phyloP scores from a whole-genome alignment of 73 alveolate species.

The Uronychia setigera region DNA sequence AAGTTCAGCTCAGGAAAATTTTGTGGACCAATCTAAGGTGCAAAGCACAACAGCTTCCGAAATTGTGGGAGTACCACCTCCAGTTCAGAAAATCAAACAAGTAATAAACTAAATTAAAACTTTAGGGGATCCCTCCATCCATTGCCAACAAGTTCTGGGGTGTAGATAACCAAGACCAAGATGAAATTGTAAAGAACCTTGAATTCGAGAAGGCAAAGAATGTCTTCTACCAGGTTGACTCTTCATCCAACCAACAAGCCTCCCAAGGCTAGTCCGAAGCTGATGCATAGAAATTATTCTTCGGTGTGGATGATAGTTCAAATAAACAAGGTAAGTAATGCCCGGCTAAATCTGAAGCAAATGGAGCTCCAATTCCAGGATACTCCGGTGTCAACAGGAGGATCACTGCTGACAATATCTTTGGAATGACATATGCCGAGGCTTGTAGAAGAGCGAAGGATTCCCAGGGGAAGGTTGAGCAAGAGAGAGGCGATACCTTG shows the following conservation, averaged over 20 bases:
- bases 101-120: slow-evolving; percentile 8
- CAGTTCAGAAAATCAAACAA: slow-evolving; percentile 23
- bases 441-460: slow-evolving; percentile 82
- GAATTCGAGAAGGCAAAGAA: slow-evolving; percentile 35
- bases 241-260: background rate
- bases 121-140: slow-evolving; percentile 71
- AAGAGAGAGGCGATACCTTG: slow-evolving; percentile 66
- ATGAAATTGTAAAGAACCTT: slow-evolving; percentile 48
- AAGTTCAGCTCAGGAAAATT: slow-evolving; percentile 36
- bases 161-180: slow-evolving; percentile 48
- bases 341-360: slow-evolving; percentile 21
- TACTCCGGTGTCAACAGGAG: slow-evolving; percentile 85
- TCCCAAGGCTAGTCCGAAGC: slow-evolving; percentile 30
- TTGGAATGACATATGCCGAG: slow-evolving; percentile 91
- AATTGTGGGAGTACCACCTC: slow-evolving; percentile 63
- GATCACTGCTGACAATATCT: slow-evolving; percentile 82
- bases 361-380: slow-evolving; percentile 90
- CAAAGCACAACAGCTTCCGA: slow-evolving; percentile 52
- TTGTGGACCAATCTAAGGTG: slow-evolving; percentile 31
- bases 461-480: slow-evolving; percentile 46
- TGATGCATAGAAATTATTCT: slow-evolving; percentile 60
- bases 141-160: slow-evolving; percentile 85
- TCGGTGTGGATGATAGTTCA: slow-evolving; percentile 56
- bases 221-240: slow-evolving; percentile 42
- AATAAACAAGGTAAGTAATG: slow-evolving; percentile 33